Conservation (phyloP, 139 green algal species). For the Astrephomene gubernaculifera region DNA sequence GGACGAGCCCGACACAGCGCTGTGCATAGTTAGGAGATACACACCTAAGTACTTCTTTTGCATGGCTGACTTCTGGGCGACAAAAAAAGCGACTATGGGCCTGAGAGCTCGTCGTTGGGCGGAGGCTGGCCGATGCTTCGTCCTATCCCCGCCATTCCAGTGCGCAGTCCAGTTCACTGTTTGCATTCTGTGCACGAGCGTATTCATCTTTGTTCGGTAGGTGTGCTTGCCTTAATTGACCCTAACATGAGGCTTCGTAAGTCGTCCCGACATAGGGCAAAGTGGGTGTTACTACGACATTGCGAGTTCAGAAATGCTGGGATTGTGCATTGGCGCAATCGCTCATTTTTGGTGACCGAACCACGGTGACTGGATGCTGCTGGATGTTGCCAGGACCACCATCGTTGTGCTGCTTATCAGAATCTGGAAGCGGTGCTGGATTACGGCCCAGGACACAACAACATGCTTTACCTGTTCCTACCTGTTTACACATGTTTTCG, state of each 20-base stretch:
- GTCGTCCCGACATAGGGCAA: neutral
- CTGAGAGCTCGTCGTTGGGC: neutral
- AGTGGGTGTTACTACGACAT: neutral
- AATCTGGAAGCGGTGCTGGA: no score
- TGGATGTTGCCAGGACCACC: no score
- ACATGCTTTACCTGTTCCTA: no score
- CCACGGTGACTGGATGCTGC: neutral
- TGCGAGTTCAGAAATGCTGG: no score
- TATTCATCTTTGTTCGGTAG: slow-evolving; percentile 2
- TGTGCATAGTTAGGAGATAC: no score
- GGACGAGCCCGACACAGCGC: neutral
- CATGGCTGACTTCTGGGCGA: neutral
- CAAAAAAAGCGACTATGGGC: no score
- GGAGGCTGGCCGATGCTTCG: neutral
- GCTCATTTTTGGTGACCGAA: neutral
- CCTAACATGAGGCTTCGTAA: neutral
- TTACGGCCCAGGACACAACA: no score
- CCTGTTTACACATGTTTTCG: no score
- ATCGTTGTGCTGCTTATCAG: no score
- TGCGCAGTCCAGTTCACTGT: slow-evolving; percentile 9
- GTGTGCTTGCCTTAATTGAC: neutral
- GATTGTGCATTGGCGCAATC: neutral
- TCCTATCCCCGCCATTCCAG: slow-evolving; percentile 1
- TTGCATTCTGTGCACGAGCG: neutral
- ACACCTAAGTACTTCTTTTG: no score